Base-by-base conservation (phyloP, 805 yeast genomes). In the Metschnikowia henanensis region DNA sequence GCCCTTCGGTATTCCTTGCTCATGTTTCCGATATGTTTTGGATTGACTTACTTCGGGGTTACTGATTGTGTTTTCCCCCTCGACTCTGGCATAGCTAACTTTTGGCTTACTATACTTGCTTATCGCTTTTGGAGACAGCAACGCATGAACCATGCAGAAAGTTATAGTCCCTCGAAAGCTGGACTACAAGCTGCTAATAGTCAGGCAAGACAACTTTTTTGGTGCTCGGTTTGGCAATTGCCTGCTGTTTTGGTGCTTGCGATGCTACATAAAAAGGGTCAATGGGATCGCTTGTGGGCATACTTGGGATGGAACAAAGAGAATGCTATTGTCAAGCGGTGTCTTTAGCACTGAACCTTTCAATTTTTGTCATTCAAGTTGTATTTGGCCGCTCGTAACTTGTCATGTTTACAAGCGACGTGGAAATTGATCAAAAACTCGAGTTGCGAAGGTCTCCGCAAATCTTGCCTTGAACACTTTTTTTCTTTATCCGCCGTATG, bases 181-280 rank as follows among this genome's bases (percentile, higher is more conserved):
- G 89, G 85, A 0, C 55, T 84, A 38, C 70, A 73, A 18, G 48
- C 75, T 41, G 88, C 95, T 3, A 81, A 78, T 56, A 53, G 71
- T 2, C 83, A 80, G 61, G 98, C 99, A 1, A 82, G 87, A 47
- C 84, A 84, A 60, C 75, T 91, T 33, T 94, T 94, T 62, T 87
- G 96, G 95, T 88, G 95, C 30, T 85, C 96, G 21, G 96, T 94
- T 1, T 81, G 92, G 82, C 98, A 94, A 56, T 68, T 94, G 35
- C 99, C 99, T 0, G 91, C 86, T 0, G 84, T 95, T 13, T 69
- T 94, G 41, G 84, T 90, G 16, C 69, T 94, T 47, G 97, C 98
- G 1, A 92, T 94, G 90, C 62, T 94, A 39, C 98, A 94, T 65
- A 94, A 94, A 66, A 84, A 84, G 61, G 97, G 97, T 5, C 89